phyloP scores from a whole-genome alignment of 2,329 filamentous ascomycete species.

The Cladophialophora immunda region DNA sequence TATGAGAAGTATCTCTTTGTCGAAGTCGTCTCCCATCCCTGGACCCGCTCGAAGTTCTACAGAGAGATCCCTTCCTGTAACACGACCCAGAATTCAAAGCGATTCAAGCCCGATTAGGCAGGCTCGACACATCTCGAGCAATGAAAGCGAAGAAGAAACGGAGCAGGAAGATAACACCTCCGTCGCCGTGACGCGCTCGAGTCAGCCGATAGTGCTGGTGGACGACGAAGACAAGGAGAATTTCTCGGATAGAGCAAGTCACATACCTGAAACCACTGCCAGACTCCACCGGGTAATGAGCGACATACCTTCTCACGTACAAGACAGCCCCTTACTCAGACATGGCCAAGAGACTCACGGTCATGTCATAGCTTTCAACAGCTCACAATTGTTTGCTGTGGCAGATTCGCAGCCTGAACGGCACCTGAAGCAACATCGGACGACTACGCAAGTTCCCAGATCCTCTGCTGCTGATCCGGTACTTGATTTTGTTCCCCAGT shows the following conservation, averaged over 20 bases:
- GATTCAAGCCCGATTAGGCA: conserved; percentile 1
- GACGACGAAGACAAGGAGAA: conserved; percentile 60
- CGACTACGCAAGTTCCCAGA: conserved; percentile 14
- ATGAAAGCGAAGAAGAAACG: conserved; percentile 56
- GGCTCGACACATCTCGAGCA: conserved; percentile 2
- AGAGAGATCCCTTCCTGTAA: neutral
- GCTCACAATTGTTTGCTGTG: conserved; percentile 34
- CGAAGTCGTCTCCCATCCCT: conserved; percentile 33
- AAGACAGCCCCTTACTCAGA: conserved; percentile 34
- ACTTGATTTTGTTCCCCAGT: conserved; percentile 39
- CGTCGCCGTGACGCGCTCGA: conserved; percentile 42
- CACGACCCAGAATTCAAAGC: neutral
- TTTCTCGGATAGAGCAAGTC: conserved; percentile 44
- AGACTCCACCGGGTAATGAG: conserved; percentile 29
- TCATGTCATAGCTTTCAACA: conserved; percentile 4
- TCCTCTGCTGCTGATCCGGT: conserved; percentile 20
- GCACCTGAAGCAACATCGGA: conserved; percentile 7
- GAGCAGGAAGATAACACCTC: conserved; percentile 55
- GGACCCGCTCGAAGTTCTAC: neutral
- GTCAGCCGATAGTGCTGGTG: conserved; percentile 44
- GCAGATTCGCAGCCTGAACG: conserved; percentile 39
- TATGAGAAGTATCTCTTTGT: conserved; percentile 15
- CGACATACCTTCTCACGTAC: conserved; percentile 16
- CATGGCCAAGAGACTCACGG: conserved; percentile 12
- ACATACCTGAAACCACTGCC: conserved; percentile 44